Base-by-base conservation (phyloP, 2,329 filamentous ascomycete species). In the Talaromyces sp. region DNA sequence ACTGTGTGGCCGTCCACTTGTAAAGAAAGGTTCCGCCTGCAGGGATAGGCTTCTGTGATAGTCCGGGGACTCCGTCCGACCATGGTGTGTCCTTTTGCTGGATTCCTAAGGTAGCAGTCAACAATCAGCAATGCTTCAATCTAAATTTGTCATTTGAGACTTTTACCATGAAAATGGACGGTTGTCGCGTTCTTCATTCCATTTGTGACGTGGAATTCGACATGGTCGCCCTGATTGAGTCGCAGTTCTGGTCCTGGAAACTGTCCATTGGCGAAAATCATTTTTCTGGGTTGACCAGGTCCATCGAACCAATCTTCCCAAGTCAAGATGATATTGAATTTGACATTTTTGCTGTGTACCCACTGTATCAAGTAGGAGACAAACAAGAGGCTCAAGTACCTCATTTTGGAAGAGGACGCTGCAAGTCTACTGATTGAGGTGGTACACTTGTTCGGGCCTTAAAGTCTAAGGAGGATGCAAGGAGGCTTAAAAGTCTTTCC, bases 21-120 rank as follows among this genome's bases (percentile, higher is more conserved):
- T 86, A 82, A 2, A 70, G 71, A 61, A 80, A 86, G 24, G 65
- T 74, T 4, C 65, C 65, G 2, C 79, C 79, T 0, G 82, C 77
- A 8, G 71, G 65, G 47, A 86, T 83, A 4, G 78, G 71, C 4
- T 71, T 73, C 60, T 86, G 83, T 0, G 78, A 77, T 2, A 86
- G 66, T 2, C 83, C 83, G 1, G 82, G 80, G 0, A 83, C 79
- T 16, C 84, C 84, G 51, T 86, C 84, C 0, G 82, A 78, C 82
- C 82, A 85, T 0, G 82, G 80, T 0, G 81, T 84, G 16, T 20
- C 36, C 16, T 22, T 14, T 7, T 54, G 51, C 22, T 41, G 39
- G 10, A 19, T 17, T n/a, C 17, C 11, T 20, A 40, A 3, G 9
- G 8, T 9, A 32, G 33, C 7, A 29, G 10, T 22, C 8, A 11